A percentile compares a stretch with the other conserved stretches of the same genome.
Conservation (phyloP, 148 eudicot genomes). For the Chenopodium album region DNA sequence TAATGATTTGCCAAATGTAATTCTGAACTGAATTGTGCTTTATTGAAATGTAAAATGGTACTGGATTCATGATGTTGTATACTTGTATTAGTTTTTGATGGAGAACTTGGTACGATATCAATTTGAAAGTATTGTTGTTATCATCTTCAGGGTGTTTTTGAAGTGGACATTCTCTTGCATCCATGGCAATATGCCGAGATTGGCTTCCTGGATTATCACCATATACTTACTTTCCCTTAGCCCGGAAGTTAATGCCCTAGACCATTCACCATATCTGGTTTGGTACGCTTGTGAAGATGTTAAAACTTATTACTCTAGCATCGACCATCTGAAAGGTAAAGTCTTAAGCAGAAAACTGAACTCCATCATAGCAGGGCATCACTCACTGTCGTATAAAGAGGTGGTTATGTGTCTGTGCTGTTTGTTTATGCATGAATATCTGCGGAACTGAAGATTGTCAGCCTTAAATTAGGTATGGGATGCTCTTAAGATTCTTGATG, state of each 20-base stretch:
- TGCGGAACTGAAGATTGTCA: slow-evolving; percentile 14
- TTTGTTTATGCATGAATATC: background rate
- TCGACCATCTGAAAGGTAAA: slow-evolving; percentile 38
- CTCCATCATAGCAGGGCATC: slow-evolving; percentile 45
- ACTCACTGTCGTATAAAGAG: slow-evolving; percentile 48
- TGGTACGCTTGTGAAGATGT: slow-evolving; percentile 42
- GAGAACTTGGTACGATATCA: background rate
- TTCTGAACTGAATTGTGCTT: background rate
- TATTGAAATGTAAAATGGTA: background rate
- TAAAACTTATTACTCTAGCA: slow-evolving; percentile 38
- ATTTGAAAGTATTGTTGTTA: background rate
- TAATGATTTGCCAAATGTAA: background rate
- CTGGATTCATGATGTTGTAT: background rate
- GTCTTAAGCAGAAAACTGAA: slow-evolving; percentile 42
- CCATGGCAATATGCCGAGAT: slow-evolving; percentile 1
- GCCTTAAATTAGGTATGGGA: slow-evolving; percentile 48
- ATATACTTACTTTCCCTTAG: slow-evolving; percentile 35
- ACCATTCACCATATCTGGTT: slow-evolving; percentile 15
- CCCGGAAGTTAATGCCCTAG: slow-evolving; percentile 36
- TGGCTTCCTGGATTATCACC: slow-evolving; percentile 30
- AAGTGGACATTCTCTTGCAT: slow-evolving; percentile 16
- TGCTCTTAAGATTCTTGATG: slow-evolving; percentile 65
- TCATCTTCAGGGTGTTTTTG: slow-evolving; percentile 24
- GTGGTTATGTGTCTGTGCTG: slow-evolving; percentile 19
- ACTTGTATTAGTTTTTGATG: background rate